Evolutionary conservation across 1,284 basidiomycete species (phyloP), one percentile per base, ranked within the genome.

Genomic region (Puccinia hordei): DNA sequence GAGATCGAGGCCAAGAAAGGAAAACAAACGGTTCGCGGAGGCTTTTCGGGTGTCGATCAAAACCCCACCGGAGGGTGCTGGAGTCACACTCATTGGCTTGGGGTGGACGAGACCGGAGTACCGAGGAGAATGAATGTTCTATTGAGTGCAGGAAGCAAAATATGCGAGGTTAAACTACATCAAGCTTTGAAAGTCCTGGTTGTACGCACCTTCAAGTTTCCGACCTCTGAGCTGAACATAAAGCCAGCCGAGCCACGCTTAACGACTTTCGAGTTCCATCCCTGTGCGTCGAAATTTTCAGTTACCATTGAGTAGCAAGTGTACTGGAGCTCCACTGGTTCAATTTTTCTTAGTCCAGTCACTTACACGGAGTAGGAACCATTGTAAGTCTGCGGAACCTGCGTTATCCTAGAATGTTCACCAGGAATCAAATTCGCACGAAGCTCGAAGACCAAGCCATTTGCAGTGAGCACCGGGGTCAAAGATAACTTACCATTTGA

Each of bases 301-400:
- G 53, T 66, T 41, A 3, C 3, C 17, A n/a, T n/a, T n/a, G n/a
- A 30, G 55, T 65, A 33, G 27, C 3, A 76, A 57, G 22, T 33
- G 13, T 30, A 35, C n/a, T 27, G 27, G 9, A 35, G 8, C n/a
- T 24, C 22, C 8, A 66, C 8, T 6, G 35, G 38, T 66, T 71
- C n/a, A 24, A 73, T 57, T 35, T n/a, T 49, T 3, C 19, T 35
- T 5, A 22, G 9, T 66, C 22, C 30, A 19, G 24, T 72, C n/a
- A 90, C 91, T 85, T 84, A 93, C 92, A 85, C 93, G 92, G 87
- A 94, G 86, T 83, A 95, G 91, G 86, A 93, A 90, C 93, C 93
- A 95, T 88, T 93, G 89, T 86, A 95, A 92, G 87, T 95, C 93
- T 87, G 87, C 85, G 83, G 92, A 92, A 55, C 59, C 44, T 19